phyloP scores from a whole-genome alignment of 2,329 filamentous ascomycete genomes.

The Pezicula carpinea region DNA sequence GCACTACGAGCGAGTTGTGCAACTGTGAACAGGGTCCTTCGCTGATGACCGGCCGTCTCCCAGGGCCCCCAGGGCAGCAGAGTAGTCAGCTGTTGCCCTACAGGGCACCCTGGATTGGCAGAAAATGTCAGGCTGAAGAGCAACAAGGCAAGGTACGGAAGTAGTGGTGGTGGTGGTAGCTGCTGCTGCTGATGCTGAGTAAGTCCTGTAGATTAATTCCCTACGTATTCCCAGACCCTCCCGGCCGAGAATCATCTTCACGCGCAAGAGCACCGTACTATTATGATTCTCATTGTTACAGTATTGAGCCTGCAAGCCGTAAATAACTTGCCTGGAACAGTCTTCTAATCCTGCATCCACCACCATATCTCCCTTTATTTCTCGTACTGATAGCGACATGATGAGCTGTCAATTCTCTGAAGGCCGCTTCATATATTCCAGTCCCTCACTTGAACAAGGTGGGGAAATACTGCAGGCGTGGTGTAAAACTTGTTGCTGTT shows the following conservation, averaged over 20 bases:
- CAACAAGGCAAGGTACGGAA: too few relatives aligned
- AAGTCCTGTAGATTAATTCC: neutral
- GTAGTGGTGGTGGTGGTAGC: too few relatives aligned
- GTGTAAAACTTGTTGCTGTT: too few relatives aligned
- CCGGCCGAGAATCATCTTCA: neutral
- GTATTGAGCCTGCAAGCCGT: neutral
- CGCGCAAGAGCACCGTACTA: neutral
- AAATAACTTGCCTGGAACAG: neutral
- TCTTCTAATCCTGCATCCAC: neutral
- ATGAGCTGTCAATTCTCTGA: neutral
- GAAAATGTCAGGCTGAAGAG: slow-evolving; percentile 3
- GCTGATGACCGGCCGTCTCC: too few relatives aligned
- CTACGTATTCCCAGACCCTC: neutral
- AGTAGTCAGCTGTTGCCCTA: neutral
- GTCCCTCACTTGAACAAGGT: too few relatives aligned
- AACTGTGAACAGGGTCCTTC: neutral
- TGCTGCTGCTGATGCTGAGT: too few relatives aligned
- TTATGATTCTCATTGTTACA: neutral
- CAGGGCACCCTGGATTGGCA: neutral
- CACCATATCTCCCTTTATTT: neutral
- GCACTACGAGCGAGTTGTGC: neutral
- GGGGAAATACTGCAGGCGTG: too few relatives aligned
- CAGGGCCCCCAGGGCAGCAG: too few relatives aligned
- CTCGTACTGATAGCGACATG: neutral
- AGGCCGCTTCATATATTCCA: too few relatives aligned